A percentile compares a stretch with the other conserved stretches of the same genome.
Evolutionary conservation across 176 grass and related monocot species (phyloP).

Genomic region (Alloteropsis semialata): DNA sequence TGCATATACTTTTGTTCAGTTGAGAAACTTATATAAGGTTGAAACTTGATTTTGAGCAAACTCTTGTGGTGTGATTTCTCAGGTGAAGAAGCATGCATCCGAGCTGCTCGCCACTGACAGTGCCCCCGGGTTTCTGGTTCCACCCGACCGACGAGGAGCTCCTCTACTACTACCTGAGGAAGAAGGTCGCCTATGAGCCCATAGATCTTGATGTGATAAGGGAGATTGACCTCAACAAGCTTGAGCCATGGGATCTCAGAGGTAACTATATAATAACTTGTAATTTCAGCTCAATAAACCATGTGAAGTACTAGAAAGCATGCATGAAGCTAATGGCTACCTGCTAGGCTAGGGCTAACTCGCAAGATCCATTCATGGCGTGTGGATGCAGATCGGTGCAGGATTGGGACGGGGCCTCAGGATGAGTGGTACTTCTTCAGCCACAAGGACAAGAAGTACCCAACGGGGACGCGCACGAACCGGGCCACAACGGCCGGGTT

Average conservation of each 20-base stretch:
- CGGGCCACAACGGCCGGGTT: conserved; percentile 67
- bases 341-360: background rate
- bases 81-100: conserved; percentile 53
- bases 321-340: background rate
- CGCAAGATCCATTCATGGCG: conserved; percentile 15
- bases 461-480: conserved; percentile 72
- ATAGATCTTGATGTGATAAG: conserved; percentile 80
- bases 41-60: background rate
- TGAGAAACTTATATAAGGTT: conserved; percentile 17
- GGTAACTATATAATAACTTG: no score
- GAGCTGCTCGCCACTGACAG: conserved; percentile 44
- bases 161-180: conserved; percentile 80
- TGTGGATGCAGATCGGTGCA: conserved; percentile 72
- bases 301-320: background rate
- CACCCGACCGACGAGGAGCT: conserved; percentile 91
- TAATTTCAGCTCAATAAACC: background rate
- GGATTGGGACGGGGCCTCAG: conserved; percentile 62
- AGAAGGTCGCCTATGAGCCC: conserved; percentile 71
- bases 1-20: background rate
- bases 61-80: background rate
- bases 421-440: conserved; percentile 97
- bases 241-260: conserved; percentile 89
- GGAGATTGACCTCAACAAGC: conserved; percentile 84
- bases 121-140: conserved; percentile 81
- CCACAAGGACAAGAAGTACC: conserved; percentile 99